Evolutionary conservation across 495 filamentous ascomycete species (phyloP).

Genomic region (Penicillium simplicissimum): DNA sequence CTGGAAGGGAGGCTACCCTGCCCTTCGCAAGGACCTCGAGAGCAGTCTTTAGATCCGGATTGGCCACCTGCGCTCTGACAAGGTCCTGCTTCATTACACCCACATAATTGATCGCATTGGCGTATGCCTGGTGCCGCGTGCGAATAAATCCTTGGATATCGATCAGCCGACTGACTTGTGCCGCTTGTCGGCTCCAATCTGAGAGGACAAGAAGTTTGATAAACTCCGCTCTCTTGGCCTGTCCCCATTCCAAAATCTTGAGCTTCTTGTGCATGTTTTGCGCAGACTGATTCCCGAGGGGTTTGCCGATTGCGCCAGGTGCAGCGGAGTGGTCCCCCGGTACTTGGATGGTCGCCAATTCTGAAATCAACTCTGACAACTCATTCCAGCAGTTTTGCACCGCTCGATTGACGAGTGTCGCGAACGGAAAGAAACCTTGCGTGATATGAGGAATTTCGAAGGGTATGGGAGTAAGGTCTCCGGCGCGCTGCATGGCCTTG

Average conservation of each 20-base stretch:
- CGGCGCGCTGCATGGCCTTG: constrained; percentile 10
- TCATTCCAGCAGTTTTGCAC: constrained; percentile 80
- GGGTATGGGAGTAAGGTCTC: constrained; percentile 31
- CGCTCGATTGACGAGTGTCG: constrained; percentile 68
- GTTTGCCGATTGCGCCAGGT: constrained; percentile 52
- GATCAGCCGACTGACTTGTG: constrained; percentile 76
- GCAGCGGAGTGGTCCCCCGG: constrained; percentile 35
- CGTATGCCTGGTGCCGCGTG: constrained; percentile 56
- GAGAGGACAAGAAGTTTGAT: constrained; percentile 87
- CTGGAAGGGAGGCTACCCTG: constrained; percentile 71
- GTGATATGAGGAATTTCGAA: constrained; percentile 82
- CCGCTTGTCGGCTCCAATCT: constrained; percentile 80
- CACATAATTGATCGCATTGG: constrained; percentile 57
- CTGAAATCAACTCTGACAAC: constrained; percentile 66
- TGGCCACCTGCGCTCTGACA: constrained; percentile 65
- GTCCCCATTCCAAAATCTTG: constrained; percentile 70
- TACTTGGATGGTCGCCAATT: constrained; percentile 65
- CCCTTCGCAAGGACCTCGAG: constrained; percentile 78
- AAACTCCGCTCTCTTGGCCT: constrained; percentile 67
- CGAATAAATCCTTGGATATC: constrained; percentile 76
- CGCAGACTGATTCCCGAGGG: constrained; percentile 55
- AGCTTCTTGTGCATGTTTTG: constrained; percentile 79
- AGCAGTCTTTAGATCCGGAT: constrained; percentile 88
- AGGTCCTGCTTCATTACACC: constrained; percentile 70
- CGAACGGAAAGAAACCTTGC: constrained; percentile 68